phyloP scores from a whole-genome alignment of 2,329 filamentous ascomycete genomes.

The Ceratocystis harringtonii region DNA sequence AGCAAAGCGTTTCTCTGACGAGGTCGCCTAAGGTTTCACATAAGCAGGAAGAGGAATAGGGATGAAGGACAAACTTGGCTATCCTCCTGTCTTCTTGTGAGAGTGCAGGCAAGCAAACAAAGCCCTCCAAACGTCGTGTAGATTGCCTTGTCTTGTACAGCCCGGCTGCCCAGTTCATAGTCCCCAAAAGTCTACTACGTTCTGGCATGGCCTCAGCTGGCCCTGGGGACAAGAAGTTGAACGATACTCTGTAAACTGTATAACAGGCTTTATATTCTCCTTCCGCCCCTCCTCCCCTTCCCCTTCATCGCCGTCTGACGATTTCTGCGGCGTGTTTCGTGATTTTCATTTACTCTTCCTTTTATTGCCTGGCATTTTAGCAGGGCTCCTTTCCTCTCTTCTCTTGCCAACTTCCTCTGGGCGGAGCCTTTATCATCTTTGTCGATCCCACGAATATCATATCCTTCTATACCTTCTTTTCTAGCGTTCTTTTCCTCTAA shows the following conservation, averaged over 20 bases:
- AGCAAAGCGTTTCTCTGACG: background rate
- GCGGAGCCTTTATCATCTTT: background rate
- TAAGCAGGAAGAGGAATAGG: background rate
- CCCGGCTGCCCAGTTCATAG: no score
- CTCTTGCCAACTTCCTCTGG: background rate
- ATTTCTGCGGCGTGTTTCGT: conserved; percentile 9
- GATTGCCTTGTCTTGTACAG: background rate
- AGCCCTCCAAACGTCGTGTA: background rate
- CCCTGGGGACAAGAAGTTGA: no score
- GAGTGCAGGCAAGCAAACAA: background rate
- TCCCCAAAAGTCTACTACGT: no score
- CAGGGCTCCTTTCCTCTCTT: background rate
- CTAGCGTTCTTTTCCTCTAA: background rate
- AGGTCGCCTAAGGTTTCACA: conserved; percentile 4
- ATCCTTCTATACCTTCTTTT: background rate
- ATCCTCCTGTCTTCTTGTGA: background rate
- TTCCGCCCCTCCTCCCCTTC: background rate
- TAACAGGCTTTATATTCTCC: background rate
- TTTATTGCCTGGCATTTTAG: background rate
- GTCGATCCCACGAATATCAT: background rate
- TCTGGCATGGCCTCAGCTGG: no score
- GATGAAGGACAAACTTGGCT: background rate
- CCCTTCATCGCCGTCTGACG: background rate
- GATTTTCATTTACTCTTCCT: conserved; percentile 8
- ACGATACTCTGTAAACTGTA: no score